Conservation (phyloP, 2,329 filamentous ascomycete species). For the Metarhizium album region DNA sequence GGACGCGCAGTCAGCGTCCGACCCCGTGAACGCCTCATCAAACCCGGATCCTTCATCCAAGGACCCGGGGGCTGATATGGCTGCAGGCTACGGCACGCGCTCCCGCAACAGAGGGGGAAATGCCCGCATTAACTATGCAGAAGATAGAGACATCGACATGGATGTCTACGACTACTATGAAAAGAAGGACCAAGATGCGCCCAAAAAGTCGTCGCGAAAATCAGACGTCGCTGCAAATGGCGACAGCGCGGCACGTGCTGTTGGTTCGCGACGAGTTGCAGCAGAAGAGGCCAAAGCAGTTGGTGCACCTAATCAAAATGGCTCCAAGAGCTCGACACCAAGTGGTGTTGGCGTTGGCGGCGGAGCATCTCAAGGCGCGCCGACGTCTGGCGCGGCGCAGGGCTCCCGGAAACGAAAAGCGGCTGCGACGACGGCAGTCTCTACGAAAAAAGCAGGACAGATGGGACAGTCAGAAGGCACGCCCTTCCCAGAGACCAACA, state of each 20-base stretch:
- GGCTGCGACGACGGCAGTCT: constrained; percentile 25
- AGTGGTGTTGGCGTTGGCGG: constrained; percentile 8
- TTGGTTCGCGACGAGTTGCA: constrained; percentile 30
- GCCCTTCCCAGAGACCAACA: constrained; percentile 57
- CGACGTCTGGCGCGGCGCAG: constrained; percentile 34
- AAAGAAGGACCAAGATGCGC: constrained; percentile 40
- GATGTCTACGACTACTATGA: constrained; percentile 66
- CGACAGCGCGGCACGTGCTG: constrained; percentile 24
- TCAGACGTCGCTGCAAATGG: constrained; percentile 25
- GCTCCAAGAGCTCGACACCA: constrained; percentile 22
- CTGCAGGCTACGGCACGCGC: constrained; percentile 79
- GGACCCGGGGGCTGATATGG: constrained; percentile 38
- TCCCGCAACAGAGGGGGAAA: constrained; percentile 78
- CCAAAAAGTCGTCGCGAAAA: constrained; percentile 46
- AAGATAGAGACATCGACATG: constrained; percentile 82
- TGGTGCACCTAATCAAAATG: constrained; percentile 19
- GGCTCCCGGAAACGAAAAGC: constrained; percentile 81
- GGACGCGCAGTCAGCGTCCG: constrained; percentile 21
- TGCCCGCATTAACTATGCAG: constrained; percentile 85
- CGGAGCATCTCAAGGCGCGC: constrained; percentile 31
- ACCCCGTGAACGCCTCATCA: constrained; percentile 37
- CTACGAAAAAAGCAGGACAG: constrained; percentile 14
- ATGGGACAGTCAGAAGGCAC: constrained; percentile 28
- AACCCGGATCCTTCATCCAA: constrained; percentile 36
- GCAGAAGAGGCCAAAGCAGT: constrained; percentile 29